Base-by-base conservation (phyloP, 2,329 filamentous ascomycete genomes). In the Colletotrichum sansevieriae region DNA sequence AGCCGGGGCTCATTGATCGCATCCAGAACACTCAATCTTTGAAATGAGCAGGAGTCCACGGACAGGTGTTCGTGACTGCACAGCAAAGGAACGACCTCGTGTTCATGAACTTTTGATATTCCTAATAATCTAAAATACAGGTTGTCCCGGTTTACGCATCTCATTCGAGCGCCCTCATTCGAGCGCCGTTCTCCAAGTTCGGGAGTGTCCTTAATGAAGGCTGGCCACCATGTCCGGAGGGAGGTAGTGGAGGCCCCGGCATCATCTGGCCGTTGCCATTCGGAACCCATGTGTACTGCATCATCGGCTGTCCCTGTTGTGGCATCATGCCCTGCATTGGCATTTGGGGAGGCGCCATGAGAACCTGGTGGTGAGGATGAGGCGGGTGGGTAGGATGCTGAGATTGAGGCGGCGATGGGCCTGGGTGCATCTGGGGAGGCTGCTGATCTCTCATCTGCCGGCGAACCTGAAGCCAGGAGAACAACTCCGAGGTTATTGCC, bases 181-280 rank as follows among this genome's bases (percentile, higher is more conserved):
- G 18, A 20, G 15, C n/a, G 43, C 44, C 52, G 33, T 43, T 25
- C 37, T 22, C 33, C 56, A 29, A 22, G 4, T 56, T 33, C 20
- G 5, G 18, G 15, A 15, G 33, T 18, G 4, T 37, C 3, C 10
- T 33, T 68, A 39, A 68, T 61, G 55, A 52, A 1, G 52, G 29
- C 33, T 46, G 47, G 2, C 46, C 54, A 6, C 59, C 59, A 12
- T 49, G 65, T 18, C 52, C 51, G 1, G 46, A 73, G 9, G 67
- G 69, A 9, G 74, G 74, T 29, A 46, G 74, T 10, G 67, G 69
- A 9, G 74, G 74, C 33, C 76, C 76, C 11, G 75, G 74, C 76
- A 84, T 81, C 78, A 84, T 81, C 56, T 81, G 79, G 18, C 80
- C 76, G 25, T 82, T 77, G 70, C 85, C 80, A 18, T 84, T 80